These are phyloP conservation scores for Auricularia sp. DNA, from an alignment of 768 basidiomycete genomes.

Conservation along the genomic window DNA sequence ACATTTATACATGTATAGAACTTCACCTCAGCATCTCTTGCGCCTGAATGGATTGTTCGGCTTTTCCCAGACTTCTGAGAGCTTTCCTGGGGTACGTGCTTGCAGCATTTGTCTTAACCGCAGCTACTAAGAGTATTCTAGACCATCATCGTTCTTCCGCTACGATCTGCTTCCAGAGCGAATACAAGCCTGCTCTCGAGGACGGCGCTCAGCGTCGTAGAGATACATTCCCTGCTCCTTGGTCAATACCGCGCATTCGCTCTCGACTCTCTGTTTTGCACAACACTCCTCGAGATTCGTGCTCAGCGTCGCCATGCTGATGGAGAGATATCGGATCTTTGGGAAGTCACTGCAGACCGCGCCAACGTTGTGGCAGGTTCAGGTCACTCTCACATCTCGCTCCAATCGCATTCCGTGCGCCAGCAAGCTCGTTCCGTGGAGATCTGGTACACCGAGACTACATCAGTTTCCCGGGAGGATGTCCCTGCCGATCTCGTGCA, in stretches of 20 bases:
- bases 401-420: too few relatives aligned
- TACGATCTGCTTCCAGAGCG: slow-evolving; percentile 22
- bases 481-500: neutral
- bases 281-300: slow-evolving; percentile 22
- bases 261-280: slow-evolving; percentile 33
- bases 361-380: neutral
- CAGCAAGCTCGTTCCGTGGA: neutral
- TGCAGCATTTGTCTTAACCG: slow-evolving; percentile 10
- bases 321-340: slow-evolving; percentile 9
- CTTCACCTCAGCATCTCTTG: slow-evolving; percentile 27
- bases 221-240: neutral
- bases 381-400: too few relatives aligned
- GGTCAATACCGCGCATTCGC: slow-evolving; percentile 21
- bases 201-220: neutral
- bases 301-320: slow-evolving; percentile 16
- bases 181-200: slow-evolving; percentile 12
- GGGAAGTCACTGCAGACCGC: slow-evolving; percentile 18
- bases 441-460: neutral
- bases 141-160: slow-evolving; percentile 40
- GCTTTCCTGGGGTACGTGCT: slow-evolving; percentile 29
- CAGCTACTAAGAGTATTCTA: slow-evolving; percentile 11
- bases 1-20: too few relatives aligned
- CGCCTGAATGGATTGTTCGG: slow-evolving; percentile 31
- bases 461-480: neutral
- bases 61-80: slow-evolving; percentile 21